Evolutionary conservation across 148 eudicot genomes (phyloP).

Genomic region (Vaccinium darrowii): DNA sequence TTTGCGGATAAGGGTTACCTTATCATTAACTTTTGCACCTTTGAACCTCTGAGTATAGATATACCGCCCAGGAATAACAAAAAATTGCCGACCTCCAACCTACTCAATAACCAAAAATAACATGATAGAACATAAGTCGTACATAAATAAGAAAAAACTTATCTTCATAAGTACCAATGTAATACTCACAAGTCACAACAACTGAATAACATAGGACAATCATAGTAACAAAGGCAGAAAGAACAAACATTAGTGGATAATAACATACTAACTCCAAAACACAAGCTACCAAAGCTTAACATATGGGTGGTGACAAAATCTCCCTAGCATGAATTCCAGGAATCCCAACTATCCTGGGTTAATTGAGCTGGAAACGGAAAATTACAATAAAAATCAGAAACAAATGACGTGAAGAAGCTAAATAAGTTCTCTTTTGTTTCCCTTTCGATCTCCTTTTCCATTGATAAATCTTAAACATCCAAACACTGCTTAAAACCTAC

Average conservation of each 20-base stretch:
- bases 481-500: neutral
- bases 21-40: slow-evolving; percentile 83
- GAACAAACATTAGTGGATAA: neutral
- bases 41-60: slow-evolving; percentile 74
- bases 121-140: neutral
- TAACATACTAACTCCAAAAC: neutral
- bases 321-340: neutral
- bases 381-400: neutral
- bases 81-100: slow-evolving; percentile 90
- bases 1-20: slow-evolving; percentile 44
- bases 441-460: neutral
- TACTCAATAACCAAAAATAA: slow-evolving; percentile 22
- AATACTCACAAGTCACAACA: neutral
- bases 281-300: slow-evolving; percentile 8
- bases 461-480: neutral
- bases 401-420: neutral
- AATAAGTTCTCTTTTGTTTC: neutral
- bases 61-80: slow-evolving; percentile 85
- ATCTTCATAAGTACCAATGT: neutral
- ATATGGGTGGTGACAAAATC: neutral
- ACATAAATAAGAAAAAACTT: neutral
- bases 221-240: neutral
- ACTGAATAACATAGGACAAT: neutral
- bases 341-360: too few species aligned
- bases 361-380: neutral